phyloP scores from a whole-genome alignment of 768 basidiomycete species.

The Boletus rex-veris region DNA sequence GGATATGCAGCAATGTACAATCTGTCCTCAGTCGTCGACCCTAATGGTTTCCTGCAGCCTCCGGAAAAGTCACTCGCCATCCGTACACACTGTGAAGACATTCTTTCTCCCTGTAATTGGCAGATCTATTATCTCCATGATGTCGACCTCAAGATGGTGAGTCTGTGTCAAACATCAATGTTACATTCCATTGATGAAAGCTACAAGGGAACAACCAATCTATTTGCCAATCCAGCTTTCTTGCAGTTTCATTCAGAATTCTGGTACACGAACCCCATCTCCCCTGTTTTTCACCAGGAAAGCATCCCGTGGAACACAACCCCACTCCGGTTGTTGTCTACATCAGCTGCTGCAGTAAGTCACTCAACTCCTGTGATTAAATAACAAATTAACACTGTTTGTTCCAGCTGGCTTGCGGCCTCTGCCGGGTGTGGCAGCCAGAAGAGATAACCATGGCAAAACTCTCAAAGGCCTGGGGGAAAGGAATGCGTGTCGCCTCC shows the following conservation, averaged over 20 bases:
- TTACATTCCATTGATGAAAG: not conserved
- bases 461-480: not conserved
- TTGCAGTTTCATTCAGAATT: not conserved
- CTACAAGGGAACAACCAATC: not conserved
- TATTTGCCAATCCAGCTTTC: not conserved
- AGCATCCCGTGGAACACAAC: not conserved
- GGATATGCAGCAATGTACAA: not conserved
- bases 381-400: not conserved
- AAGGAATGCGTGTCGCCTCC: no score
- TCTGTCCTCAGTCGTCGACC: not conserved
- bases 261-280: not conserved
- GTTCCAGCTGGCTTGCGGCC: not conserved
- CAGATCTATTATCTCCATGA: not conserved
- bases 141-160: not conserved
- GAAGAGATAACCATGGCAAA: not conserved
- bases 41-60: not conserved
- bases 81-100: not conserved
- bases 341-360: not conserved
- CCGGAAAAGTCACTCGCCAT: not conserved
- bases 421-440: not conserved
- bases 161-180: not conserved
- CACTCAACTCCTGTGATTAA: not conserved
- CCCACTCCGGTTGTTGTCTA: not conserved
- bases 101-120: not conserved
- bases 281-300: not conserved